phyloP scores from a whole-genome alignment of 495 filamentous ascomycete genomes.

The Aspergillus wentii region DNA sequence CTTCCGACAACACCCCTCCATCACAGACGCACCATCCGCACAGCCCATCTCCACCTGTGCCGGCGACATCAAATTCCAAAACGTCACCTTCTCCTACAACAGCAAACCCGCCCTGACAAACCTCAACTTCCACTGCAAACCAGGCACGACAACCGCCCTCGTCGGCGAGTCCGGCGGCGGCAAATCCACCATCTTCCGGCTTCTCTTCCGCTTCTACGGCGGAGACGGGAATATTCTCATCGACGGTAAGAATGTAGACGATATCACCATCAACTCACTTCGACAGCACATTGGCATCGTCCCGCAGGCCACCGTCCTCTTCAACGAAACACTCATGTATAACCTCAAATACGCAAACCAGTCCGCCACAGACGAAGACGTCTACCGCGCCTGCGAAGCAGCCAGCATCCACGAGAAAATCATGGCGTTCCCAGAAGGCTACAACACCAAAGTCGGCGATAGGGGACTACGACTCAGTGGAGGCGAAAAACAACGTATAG shows the following conservation, averaged over 20 bases:
- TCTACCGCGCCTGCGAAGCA: constrained; percentile 68
- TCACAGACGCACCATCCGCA: constrained; percentile 53
- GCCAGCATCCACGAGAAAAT: constrained; percentile 85
- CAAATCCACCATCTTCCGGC: constrained; percentile 81
- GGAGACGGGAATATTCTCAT: constrained; percentile 65
- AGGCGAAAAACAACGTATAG: constrained; percentile 83
- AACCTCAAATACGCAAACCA: constrained; percentile 82
- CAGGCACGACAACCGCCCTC: constrained; percentile 79
- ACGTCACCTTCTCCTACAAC: constrained; percentile 81
- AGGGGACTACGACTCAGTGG: constrained; percentile 79
- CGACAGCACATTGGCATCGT: constrained; percentile 77
- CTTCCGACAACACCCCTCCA: constrained; percentile 75
- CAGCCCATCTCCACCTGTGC: constrained; percentile 47
- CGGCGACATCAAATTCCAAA: constrained; percentile 67
- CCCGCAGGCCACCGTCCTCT: constrained; percentile 78
- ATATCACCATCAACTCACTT: constrained; percentile 75
- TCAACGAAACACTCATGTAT: constrained; percentile 85
- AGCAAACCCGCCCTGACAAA: constrained; percentile 66
- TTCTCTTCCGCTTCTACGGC: constrained; percentile 84
- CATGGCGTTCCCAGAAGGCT: constrained; percentile 73
- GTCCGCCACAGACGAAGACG: constrained; percentile 66
- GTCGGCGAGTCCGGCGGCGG: constrained; percentile 84
- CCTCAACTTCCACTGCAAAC: constrained; percentile 62
- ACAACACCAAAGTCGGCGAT: constrained; percentile 77
- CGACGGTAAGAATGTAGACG: constrained; percentile 67